Conservation (phyloP, 2,329 filamentous ascomycete genomes). For the Cytospora schulzeri region DNA sequence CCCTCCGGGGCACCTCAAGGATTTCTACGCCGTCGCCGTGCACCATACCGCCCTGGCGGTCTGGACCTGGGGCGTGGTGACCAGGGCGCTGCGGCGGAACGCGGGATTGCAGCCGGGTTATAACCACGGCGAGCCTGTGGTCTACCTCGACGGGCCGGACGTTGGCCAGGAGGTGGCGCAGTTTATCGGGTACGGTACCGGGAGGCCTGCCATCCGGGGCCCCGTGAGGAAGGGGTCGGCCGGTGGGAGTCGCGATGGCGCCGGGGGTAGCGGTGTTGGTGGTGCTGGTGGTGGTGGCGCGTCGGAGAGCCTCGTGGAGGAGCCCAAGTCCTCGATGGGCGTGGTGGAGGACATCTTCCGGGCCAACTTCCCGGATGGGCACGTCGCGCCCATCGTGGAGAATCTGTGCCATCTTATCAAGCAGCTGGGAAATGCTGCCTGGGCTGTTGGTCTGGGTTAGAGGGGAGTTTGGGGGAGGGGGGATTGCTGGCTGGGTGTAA, state of each 20-base stretch:
- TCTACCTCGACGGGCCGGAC: slow-evolving; percentile 61
- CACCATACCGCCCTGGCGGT: slow-evolving; percentile 69
- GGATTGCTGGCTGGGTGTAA: not conserved
- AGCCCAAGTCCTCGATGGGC: slow-evolving; percentile 62
- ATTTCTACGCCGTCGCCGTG: slow-evolving; percentile 69
- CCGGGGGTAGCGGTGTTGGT: too few species aligned
- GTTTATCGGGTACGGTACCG: slow-evolving; percentile 60
- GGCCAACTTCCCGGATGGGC: slow-evolving; percentile 50
- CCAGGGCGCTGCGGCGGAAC: slow-evolving; percentile 38
- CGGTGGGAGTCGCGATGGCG: not conserved
- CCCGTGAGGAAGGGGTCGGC: slow-evolving; percentile 33
- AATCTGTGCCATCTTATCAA: slow-evolving; percentile 67
- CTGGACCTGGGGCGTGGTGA: slow-evolving; percentile 69
- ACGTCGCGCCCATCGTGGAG: slow-evolving; percentile 64
- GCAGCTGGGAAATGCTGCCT: slow-evolving; percentile 57
- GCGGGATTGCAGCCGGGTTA: slow-evolving; percentile 36
- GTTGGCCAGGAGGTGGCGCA: slow-evolving; percentile 51
- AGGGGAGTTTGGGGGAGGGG: too few species aligned
- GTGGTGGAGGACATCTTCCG: slow-evolving; percentile 59
- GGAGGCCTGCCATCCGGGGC: slow-evolving; percentile 52
- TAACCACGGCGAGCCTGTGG: slow-evolving; percentile 38
- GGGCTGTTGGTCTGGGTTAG: slow-evolving; percentile 38
- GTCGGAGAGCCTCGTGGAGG: slow-evolving; percentile 49
- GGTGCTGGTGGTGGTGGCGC: slow-evolving; percentile 34
- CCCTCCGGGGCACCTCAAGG: slow-evolving; percentile 56